Base-by-base conservation (phyloP, 768 basidiomycete species). In the Suillus americanus region DNA sequence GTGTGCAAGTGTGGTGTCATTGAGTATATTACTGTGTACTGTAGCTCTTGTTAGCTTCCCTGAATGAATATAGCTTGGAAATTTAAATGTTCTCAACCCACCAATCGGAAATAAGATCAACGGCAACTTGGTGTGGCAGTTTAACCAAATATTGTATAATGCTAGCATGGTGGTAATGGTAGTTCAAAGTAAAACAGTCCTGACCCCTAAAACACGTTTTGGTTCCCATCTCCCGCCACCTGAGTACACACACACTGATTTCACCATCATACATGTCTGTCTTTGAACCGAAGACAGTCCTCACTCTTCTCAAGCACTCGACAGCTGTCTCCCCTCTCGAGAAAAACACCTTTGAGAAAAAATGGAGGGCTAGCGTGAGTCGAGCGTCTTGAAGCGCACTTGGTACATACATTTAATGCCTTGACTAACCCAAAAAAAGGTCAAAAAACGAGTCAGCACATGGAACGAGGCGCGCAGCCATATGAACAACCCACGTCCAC, bases 1-100 rank as follows among this genome's bases (percentile, higher is more conserved):
- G 25, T 14, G 25, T 50, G 48, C 48, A 83, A 71, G 33, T 41
- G 53, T 64, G 85, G 80, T 84, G 71, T 63, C 82, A 82, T 80
- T n/a, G 20, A 64, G 64, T 77, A 67, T 73, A 68, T 77, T 68
- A 46, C 43, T 20, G 48, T 50, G 54, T 65, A 71, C 75, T 77
- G 70, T 38, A 65, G 68, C 57, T 20, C 28, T 8, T 30, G 23
- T 16, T 14, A 45, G 13, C 1, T 48, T 48, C 46, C 48, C 25
- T 50, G 48, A 50, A 28, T 16, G 14, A 50, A 28, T 50, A 50
- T 28, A 8, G 48, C 25, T 50, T 3, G 25, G 48, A 50, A 50
- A 50, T 25, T 50, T 50, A 13, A 50, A 50, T 28, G 28, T 51
- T 48, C 28, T 28, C 50, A 51, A 51, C 50, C 50, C 50, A 51